phyloP scores from a whole-genome alignment of 2,329 filamentous ascomycete species.

The Emmonsiellopsis sp. region DNA sequence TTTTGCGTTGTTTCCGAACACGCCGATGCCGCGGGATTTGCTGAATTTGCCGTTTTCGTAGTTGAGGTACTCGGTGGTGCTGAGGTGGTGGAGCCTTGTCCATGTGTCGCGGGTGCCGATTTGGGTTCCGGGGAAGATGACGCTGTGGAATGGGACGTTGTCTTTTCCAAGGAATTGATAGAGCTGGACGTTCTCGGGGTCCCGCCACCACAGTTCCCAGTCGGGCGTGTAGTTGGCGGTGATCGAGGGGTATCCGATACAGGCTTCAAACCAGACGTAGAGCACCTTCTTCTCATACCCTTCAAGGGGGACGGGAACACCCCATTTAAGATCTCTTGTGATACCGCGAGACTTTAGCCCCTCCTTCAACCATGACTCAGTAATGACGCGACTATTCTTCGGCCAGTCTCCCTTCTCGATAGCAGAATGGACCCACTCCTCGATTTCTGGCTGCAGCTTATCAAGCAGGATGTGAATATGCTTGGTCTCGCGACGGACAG shows the following conservation, averaged over 20 bases:
- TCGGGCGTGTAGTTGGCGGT: slow-evolving; percentile 71
- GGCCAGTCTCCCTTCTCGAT: slow-evolving; percentile 56
- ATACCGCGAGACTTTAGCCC: slow-evolving; percentile 72
- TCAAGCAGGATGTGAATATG: slow-evolving; percentile 86
- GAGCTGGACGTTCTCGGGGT: slow-evolving; percentile 68
- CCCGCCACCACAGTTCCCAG: slow-evolving; percentile 84
- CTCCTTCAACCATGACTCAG: slow-evolving; percentile 48
- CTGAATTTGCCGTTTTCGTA: slow-evolving; percentile 77
- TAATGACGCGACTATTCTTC: slow-evolving; percentile 35
- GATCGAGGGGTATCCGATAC: slow-evolving; percentile 79
- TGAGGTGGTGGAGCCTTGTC: slow-evolving; percentile 74
- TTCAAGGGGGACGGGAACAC: slow-evolving; percentile 44
- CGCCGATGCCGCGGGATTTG: slow-evolving; percentile 71
- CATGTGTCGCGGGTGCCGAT: slow-evolving; percentile 72
- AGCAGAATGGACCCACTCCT: slow-evolving; percentile 66
- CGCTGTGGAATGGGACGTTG: slow-evolving; percentile 68
- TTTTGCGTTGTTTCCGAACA: slow-evolving; percentile 74
- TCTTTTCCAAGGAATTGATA: slow-evolving; percentile 89
- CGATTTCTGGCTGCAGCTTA: slow-evolving; percentile 66
- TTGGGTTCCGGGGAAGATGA: slow-evolving; percentile 74
- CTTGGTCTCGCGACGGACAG: slow-evolving; percentile 71
- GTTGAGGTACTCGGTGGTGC: slow-evolving; percentile 73
- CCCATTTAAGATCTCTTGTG: slow-evolving; percentile 80
- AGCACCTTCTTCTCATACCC: slow-evolving; percentile 63
- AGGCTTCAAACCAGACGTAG: slow-evolving; percentile 78